phyloP scores from a whole-genome alignment of 139 green algal genomes.

The Chlorella sp. region DNA sequence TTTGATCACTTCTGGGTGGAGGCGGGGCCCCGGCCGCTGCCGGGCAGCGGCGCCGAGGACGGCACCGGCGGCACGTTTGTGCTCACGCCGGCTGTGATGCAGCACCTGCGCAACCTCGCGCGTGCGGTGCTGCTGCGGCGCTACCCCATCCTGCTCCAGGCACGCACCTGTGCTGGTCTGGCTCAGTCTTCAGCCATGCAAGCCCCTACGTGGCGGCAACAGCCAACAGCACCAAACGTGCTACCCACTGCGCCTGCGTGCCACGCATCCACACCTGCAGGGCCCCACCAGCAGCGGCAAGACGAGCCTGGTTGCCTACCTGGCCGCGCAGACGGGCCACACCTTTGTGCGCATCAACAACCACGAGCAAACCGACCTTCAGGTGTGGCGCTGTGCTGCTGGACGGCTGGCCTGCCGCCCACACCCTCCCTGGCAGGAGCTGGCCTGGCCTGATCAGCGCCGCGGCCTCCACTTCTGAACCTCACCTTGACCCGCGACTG shows the following conservation, averaged over 20 bases:
- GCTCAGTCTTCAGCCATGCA: no score
- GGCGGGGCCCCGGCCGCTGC: conserved; percentile 56
- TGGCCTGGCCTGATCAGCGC: no score
- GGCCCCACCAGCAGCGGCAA: conserved; percentile 97
- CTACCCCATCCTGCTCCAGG: conserved; percentile 85
- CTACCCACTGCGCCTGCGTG: no score
- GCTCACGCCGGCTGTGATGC: conserved; percentile 75
- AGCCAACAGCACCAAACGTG: no score
- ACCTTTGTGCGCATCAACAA: conserved; percentile 98
- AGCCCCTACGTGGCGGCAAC: no score
- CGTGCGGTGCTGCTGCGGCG: conserved; percentile 84
- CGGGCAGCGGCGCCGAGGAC: conserved; percentile 41
- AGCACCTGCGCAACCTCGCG: conserved; percentile 89
- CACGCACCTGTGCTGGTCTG: conserved; percentile 16
- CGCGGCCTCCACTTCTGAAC: no score
- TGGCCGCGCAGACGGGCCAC: conserved; percentile 92
- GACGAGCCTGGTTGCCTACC: conserved; percentile 93
- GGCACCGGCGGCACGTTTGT: conserved; percentile 76
- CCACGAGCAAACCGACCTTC: conserved; percentile 98
- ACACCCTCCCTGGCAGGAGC: no score
- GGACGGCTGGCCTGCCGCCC: no score
- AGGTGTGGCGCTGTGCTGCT: no score
- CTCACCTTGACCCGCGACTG: no score
- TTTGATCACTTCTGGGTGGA: conserved; percentile 98
- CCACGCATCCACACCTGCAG: conserved; percentile 48